A percentile compares a stretch with the other conserved stretches of the same genome.
phyloP scores from a whole-genome alignment of 768 basidiomycete species.

The Multifurca ochricompacta region DNA sequence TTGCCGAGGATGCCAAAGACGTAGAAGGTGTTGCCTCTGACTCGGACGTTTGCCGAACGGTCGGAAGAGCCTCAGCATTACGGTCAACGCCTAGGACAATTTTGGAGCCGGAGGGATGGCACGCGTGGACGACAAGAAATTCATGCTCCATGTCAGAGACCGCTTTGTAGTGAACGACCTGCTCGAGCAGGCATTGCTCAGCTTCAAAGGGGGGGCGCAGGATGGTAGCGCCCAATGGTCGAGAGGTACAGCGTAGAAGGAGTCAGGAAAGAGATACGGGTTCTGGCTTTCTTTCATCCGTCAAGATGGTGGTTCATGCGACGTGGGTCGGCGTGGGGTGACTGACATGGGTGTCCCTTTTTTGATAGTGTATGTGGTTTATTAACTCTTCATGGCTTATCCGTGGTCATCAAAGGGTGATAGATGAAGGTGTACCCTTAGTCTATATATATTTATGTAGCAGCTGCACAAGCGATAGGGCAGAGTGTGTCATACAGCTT shows the following conservation, averaged over 20 bases:
- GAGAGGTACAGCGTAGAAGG: slow-evolving; percentile 9
- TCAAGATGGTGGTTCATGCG: background rate
- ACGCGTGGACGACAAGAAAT: slow-evolving; percentile 14
- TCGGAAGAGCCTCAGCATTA: slow-evolving; percentile 5
- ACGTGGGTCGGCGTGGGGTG: background rate
- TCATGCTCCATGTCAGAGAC: slow-evolving; percentile 21
- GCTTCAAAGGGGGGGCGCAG: slow-evolving; percentile 3
- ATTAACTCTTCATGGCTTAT: too few species aligned
- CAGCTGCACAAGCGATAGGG: too few species aligned
- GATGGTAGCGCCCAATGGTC: slow-evolving; percentile 14
- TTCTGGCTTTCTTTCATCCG: background rate
- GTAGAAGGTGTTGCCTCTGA: background rate
- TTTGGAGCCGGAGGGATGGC: slow-evolving; percentile 11
- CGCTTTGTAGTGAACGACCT: slow-evolving; percentile 19
- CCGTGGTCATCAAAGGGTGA: too few species aligned
- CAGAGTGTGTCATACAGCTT: too few species aligned
- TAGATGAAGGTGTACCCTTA: too few species aligned
- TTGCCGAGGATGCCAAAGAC: slow-evolving; percentile 3
- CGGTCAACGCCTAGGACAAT: slow-evolving; percentile 20
- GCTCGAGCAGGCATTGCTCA: slow-evolving; percentile 7
- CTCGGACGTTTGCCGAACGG: background rate
- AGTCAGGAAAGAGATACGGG: slow-evolving; percentile 3
- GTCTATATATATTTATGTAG: too few species aligned
- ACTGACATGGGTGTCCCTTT: too few species aligned
- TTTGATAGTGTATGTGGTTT: too few species aligned